Evolutionary conservation across 495 filamentous ascomycete genomes (phyloP).

Genomic region (Penicillium crystallinum): DNA sequence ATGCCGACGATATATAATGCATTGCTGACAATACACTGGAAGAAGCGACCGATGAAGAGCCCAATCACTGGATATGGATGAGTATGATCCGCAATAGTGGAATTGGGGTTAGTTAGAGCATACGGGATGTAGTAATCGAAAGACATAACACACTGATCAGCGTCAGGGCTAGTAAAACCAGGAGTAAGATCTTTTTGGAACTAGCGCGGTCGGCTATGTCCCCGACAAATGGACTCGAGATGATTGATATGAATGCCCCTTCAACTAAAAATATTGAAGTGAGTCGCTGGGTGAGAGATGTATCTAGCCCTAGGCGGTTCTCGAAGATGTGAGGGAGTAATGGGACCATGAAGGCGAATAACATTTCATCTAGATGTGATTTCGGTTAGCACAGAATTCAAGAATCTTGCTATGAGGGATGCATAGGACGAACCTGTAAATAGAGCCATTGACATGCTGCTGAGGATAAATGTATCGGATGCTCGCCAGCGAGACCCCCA

Average conservation of each 20-base stretch:
- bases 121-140: constrained; percentile 7
- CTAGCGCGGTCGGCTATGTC: constrained; percentile 17
- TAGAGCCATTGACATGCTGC: neutral
- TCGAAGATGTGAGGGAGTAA: constrained; percentile 23
- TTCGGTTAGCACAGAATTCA: neutral
- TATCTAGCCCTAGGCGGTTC: constrained; percentile 16
- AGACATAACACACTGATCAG: constrained; percentile 15
- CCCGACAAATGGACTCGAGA: constrained; percentile 1
- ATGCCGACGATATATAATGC: constrained; percentile 27
- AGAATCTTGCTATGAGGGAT: neutral
- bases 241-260: constrained; percentile 15
- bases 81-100: neutral
- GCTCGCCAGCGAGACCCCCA: constrained; percentile 1
- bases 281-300: constrained; percentile 12
- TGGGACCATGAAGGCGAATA: constrained; percentile 21
- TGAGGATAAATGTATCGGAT: constrained; percentile 1
- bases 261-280: constrained; percentile 21
- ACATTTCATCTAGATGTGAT: neutral
- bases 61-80: constrained; percentile 9
- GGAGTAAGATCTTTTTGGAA: constrained; percentile 14
- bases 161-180: constrained; percentile 11
- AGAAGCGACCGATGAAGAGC: constrained; percentile 24
- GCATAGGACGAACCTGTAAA: neutral
- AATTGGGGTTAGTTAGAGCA: neutral
- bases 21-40: constrained; percentile 26